Base-by-base conservation (phyloP, 2,329 filamentous ascomycete species). In the Aspergillus alliaceus region DNA sequence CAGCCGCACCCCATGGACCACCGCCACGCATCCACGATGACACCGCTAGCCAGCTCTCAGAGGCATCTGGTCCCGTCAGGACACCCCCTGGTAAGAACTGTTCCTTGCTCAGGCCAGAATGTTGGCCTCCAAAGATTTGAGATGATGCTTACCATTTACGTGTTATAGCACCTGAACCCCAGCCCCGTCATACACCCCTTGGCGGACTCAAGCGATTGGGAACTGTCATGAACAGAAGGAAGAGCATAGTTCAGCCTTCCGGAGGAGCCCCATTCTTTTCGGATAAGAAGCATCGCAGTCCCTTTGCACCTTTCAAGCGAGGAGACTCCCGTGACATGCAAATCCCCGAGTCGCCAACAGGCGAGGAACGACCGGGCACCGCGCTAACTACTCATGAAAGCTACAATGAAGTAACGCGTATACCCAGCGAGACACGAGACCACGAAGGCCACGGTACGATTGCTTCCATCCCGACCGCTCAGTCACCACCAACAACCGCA, bases 21-120 rank as follows among this genome's bases (percentile, higher is more conserved):
- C 72, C 77, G 8, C 72, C 77, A 18, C 73, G 67, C 46, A 64
- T 73, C 51, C 72, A 76, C 44, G 84, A 86, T 64, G 84, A 86
- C 69, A 72, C 77, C 56, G 76, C 79, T 56, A 84, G 83, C 64
- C 80, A 84, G 61, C 80, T 80, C 59, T 85, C 84, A 57, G 78
- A 77, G 54, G 59, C 75, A 64, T 83, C 79, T 48, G 77, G 70
- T 20, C 72, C 70, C 56, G 64, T 63, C 31, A 69, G 70, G 58
- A 64, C 72, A 40, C 66, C 71, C 18, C 70, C 74, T 59, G 68
- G 73, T 76, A 51, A 71, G 72, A 37, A 29, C 44, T n/a, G 12
- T 20, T 3, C 18, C 35, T 20, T 46, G 29, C 27, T 25, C 24
- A n/a, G 40, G 18, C 14, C 14, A 14, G 24, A 22, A 6, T 20